Conservation (phyloP, 495 filamentous ascomycete genomes). For the Hypoxylon rickii region DNA sequence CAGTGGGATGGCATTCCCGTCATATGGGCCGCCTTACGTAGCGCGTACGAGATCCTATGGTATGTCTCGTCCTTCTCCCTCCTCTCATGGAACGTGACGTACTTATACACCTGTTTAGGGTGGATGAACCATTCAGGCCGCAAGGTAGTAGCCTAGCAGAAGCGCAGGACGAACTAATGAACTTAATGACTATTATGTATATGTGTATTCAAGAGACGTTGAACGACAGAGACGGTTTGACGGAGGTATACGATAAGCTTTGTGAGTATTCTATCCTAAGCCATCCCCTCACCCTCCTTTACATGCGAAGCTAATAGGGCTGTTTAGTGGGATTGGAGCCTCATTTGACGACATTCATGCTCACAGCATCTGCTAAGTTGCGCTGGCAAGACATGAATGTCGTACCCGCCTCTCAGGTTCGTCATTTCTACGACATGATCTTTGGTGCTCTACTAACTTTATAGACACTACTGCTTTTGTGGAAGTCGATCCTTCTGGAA, state of each 20-base stretch:
- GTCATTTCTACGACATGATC: background rate
- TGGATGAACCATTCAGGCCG: conserved; percentile 38
- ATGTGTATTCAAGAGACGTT: conserved; percentile 71
- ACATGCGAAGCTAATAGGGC: no score
- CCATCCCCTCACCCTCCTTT: no score
- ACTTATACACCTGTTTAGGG: conserved; percentile 43
- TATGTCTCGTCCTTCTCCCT: conserved; percentile 27
- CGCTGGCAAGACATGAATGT: conserved; percentile 81
- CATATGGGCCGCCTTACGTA: conserved; percentile 64
- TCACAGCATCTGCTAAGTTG: conserved; percentile 73
- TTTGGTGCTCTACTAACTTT: conserved; percentile 43
- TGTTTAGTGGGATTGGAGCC: conserved; percentile 65
- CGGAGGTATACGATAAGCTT: conserved; percentile 43
- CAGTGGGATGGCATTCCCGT: conserved; percentile 62
- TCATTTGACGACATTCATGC: conserved; percentile 70
- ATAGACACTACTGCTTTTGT: conserved; percentile 68
- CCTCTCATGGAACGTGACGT: background rate
- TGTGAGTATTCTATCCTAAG: conserved; percentile 49
- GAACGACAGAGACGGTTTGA: conserved; percentile 48
- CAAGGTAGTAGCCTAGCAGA: conserved; percentile 44
- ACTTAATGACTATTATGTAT: conserved; percentile 71
- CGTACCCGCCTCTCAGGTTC: conserved; percentile 40
- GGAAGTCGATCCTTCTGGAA: conserved; percentile 86
- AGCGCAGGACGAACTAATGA: conserved; percentile 60
- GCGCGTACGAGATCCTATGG: conserved; percentile 61